Evolutionary conservation across 345 rosid species (phyloP).

Genomic region (Rhodamnia rubescens): DNA sequence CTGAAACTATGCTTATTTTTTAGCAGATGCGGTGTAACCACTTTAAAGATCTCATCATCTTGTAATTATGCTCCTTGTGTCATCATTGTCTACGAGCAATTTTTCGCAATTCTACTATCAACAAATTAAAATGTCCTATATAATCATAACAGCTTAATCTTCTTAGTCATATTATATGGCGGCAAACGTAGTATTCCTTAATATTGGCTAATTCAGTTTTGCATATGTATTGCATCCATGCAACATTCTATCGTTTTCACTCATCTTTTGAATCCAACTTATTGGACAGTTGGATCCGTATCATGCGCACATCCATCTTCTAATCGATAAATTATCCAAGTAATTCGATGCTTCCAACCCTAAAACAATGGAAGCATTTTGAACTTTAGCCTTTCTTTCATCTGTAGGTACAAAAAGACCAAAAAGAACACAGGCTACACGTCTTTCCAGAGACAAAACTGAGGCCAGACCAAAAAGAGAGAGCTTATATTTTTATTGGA

Average conservation of each 20-base stretch:
- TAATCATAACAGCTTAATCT: neutral
- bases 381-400: neutral
- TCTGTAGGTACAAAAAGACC: neutral
- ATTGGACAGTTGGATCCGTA: neutral
- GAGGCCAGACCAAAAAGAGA: neutral
- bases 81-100: neutral
- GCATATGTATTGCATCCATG: neutral
- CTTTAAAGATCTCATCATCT: neutral
- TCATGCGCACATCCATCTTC: neutral
- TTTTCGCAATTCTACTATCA: neutral
- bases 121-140: neutral
- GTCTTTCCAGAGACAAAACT: neutral
- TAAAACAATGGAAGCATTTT: neutral
- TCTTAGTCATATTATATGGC: neutral
- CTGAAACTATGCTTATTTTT: neutral
- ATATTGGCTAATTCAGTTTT: neutral
- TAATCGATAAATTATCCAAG: neutral
- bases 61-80: neutral
- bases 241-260: neutral
- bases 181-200: neutral
- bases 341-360: neutral
- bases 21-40: neutral
- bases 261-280: neutral
- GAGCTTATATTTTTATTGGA: neutral
- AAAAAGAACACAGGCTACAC: neutral